phyloP scores from a whole-genome alignment of 2,329 filamentous ascomycete genomes.

The Pyrenophora teres region DNA sequence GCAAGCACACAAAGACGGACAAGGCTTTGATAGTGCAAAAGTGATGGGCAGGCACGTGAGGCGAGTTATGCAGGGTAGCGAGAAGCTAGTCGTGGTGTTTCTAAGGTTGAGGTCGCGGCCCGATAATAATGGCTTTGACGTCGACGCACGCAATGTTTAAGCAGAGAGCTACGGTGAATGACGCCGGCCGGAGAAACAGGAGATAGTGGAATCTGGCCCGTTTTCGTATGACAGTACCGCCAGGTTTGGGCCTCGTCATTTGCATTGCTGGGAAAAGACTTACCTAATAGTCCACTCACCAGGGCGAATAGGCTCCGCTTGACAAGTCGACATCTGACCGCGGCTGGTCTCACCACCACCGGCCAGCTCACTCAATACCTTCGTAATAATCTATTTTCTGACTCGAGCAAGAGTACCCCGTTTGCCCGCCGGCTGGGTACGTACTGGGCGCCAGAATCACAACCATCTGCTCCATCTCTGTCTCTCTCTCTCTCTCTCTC shows the following conservation, averaged over 20 bases:
- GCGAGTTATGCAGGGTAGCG: slow-evolving; percentile 31
- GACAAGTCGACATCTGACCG: slow-evolving; percentile 35
- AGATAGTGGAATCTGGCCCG: slow-evolving; percentile 31
- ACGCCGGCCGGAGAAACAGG: slow-evolving; percentile 40
- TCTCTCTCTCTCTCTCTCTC: too few relatives aligned
- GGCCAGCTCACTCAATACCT: slow-evolving; percentile 28
- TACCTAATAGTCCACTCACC: slow-evolving; percentile 42
- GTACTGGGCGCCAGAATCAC: slow-evolving; percentile 6
- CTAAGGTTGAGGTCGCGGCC: slow-evolving; percentile 9
- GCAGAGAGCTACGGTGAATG: slow-evolving; percentile 16
- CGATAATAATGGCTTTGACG: slow-evolving; percentile 13
- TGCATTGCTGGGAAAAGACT: slow-evolving; percentile 33
- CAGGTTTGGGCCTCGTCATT: slow-evolving; percentile 31
- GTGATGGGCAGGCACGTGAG: slow-evolving; percentile 29
- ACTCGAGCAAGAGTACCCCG: slow-evolving; percentile 8
- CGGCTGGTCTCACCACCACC: slow-evolving; percentile 19
- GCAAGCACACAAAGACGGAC: slow-evolving; percentile 10
- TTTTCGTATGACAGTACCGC: slow-evolving; percentile 35
- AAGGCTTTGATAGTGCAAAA: slow-evolving; percentile 21
- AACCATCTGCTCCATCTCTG: background rate
- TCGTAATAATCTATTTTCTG: slow-evolving; percentile 22
- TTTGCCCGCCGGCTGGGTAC: slow-evolving; percentile 5
- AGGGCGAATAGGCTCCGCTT: slow-evolving; percentile 42
- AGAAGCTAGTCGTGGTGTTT: slow-evolving; percentile 11
- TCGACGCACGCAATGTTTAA: slow-evolving; percentile 6